Evolutionary conservation across 371 early-diverging fungal genomes (phyloP).

Genomic region (Actinomucor elegans): DNA sequence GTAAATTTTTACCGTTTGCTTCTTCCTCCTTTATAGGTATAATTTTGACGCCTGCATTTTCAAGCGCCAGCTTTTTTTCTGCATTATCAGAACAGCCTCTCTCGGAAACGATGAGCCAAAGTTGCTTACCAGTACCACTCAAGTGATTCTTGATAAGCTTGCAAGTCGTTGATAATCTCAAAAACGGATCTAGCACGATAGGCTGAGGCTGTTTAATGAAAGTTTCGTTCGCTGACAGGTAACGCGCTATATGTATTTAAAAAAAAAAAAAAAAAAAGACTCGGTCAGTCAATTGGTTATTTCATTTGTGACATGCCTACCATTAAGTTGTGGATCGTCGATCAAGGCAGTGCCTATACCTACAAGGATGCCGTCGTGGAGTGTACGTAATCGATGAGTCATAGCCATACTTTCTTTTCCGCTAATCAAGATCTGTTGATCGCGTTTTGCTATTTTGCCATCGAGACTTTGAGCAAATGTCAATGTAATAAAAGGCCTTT

Average conservation of each 20-base stretch:
- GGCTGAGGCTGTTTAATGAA: constrained; percentile 68
- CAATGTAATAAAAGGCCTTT: constrained; percentile 21
- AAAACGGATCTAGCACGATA: constrained; percentile 78
- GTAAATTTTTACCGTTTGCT: too few species aligned
- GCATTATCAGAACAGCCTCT: neutral
- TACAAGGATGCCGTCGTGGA: constrained; percentile 86
- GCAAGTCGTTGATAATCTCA: constrained; percentile 26
- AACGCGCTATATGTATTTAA: too few species aligned
- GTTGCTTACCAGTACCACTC: constrained; percentile 23
- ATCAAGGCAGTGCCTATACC: constrained; percentile 83
- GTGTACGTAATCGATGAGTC: constrained; percentile 76
- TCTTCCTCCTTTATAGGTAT: neutral
- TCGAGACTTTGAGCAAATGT: constrained; percentile 85
- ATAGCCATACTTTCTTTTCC: constrained; percentile 76
- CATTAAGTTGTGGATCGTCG: constrained; percentile 88
- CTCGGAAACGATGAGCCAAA: constrained; percentile 26
- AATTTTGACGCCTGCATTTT: constrained; percentile 43
- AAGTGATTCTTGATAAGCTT: constrained; percentile 34
- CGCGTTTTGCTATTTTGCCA: constrained; percentile 73
- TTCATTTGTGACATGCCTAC: constrained; percentile 20
- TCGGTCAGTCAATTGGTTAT: neutral
- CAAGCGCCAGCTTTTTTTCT: constrained; percentile 31
- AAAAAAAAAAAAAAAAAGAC: neutral
- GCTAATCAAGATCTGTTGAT: constrained; percentile 71
- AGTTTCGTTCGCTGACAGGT: constrained; percentile 13